phyloP scores from a whole-genome alignment of 2,329 filamentous ascomycete genomes.

The Gaeumannomyces sp. region DNA sequence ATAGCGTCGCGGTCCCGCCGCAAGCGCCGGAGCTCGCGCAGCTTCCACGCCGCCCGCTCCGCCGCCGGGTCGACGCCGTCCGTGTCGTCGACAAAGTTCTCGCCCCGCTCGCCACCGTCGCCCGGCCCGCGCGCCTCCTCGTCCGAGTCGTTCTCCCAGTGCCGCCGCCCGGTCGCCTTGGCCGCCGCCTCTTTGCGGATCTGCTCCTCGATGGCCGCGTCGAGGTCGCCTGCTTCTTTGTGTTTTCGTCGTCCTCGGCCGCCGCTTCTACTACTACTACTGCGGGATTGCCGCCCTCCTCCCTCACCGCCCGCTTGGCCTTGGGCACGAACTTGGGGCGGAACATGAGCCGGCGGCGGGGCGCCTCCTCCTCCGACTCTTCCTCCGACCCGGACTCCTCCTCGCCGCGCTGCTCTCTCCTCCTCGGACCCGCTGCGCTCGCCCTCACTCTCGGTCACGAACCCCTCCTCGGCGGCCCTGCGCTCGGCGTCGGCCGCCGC shows the following conservation, averaged over 20 bases:
- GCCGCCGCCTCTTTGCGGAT: conserved; percentile 75
- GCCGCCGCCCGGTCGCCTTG: conserved; percentile 67
- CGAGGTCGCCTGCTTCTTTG: conserved; percentile 66
- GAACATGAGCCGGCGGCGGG: conserved; percentile 50
- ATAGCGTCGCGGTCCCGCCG: conserved; percentile 82
- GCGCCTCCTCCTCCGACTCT: conserved; percentile 46
- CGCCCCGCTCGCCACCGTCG: conserved; percentile 43
- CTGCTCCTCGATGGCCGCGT: conserved; percentile 82
- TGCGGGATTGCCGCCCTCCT: conserved; percentile 18
- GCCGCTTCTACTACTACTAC: conserved; percentile 23
- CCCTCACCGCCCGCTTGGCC: conserved; percentile 36
- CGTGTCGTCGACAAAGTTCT: conserved; percentile 77
- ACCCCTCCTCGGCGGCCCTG: conserved; percentile 53
- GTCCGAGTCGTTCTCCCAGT: conserved; percentile 71
- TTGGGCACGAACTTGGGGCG: conserved; percentile 60
- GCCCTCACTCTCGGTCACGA: conserved; percentile 52
- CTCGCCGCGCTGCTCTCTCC: conserved; percentile 24
- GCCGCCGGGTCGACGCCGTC: conserved; percentile 82
- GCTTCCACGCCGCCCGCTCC: conserved; percentile 87
- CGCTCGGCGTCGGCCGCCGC: conserved; percentile 34
- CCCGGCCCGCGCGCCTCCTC: conserved; percentile 32
- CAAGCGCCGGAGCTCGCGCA: conserved; percentile 83
- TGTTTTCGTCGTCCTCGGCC: conserved; percentile 38
- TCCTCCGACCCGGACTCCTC: conserved; percentile 37
- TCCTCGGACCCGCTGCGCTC: conserved; percentile 33